These are phyloP conservation scores for Maudiozyma humilis DNA, from an alignment of 1,139 yeast species.

Conservation along the genomic window DNA sequence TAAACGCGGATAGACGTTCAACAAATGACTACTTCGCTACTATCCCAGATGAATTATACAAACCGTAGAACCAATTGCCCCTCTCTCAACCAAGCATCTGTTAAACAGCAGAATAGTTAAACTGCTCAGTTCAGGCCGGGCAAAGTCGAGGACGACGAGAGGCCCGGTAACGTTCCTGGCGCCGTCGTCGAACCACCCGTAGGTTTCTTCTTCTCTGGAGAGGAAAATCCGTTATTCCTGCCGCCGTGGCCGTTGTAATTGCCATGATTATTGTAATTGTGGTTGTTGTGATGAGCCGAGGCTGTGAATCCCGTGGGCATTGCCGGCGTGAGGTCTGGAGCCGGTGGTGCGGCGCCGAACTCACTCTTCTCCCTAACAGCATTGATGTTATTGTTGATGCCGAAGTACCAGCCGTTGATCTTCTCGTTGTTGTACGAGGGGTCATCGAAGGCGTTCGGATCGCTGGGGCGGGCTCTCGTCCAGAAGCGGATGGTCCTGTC, in stretches of 20 bases:
- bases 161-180: too few species aligned
- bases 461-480: slow-evolving; percentile 89
- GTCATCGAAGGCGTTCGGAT: slow-evolving; percentile 74
- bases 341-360: slow-evolving; percentile 31
- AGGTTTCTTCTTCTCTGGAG: too few species aligned
- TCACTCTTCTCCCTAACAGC: slow-evolving; percentile 37
- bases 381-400: slow-evolving; percentile 57
- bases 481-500: slow-evolving; percentile 92
- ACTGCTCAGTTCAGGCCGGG: too few species aligned
- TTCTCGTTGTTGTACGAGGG: slow-evolving; percentile 69
- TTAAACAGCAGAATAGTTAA: too few species aligned
- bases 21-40: too few species aligned
- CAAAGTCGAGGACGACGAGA: too few species aligned
- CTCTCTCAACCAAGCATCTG: too few species aligned
- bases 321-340: slow-evolving; percentile 5
- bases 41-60: too few species aligned
- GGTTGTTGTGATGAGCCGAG: background rate
- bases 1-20: too few species aligned
- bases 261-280: background rate
- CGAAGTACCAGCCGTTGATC: slow-evolving; percentile 65
- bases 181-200: too few species aligned
- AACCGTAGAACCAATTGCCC: too few species aligned
- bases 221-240: background rate
- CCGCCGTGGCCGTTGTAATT: background rate
- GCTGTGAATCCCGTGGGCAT: background rate